phyloP scores from a whole-genome alignment of 2,329 filamentous ascomycete genomes.

The Ceratocystis eucalypticola region DNA sequence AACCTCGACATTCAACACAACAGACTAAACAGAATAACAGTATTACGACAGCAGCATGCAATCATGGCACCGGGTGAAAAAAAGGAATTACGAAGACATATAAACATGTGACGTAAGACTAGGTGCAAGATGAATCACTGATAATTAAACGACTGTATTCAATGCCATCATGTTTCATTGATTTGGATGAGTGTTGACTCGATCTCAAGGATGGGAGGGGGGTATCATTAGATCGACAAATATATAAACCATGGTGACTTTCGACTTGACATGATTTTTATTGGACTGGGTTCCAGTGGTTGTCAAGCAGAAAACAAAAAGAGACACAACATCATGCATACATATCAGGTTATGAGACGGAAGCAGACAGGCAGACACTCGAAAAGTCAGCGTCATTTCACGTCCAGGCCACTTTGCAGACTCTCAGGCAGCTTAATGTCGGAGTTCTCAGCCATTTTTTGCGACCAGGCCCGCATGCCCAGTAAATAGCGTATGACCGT shows the following conservation, averaged over 20 bases:
- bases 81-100: too few relatives aligned
- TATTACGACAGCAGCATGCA: background rate
- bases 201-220: too few relatives aligned
- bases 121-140: too few relatives aligned
- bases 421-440: constrained; percentile 24
- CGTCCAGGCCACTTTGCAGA: constrained; percentile 29
- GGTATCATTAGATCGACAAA: too few relatives aligned
- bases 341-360: background rate
- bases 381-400: constrained; percentile 12
- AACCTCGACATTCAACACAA: background rate
- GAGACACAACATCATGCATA: background rate
- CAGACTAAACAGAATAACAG: background rate
- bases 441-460: background rate
- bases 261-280: too few relatives aligned
- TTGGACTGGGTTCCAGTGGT: background rate
- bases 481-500: constrained; percentile 72
- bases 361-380: background rate
- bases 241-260: too few relatives aligned
- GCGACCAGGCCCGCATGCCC: constrained; percentile 63
- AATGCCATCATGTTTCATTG: too few relatives aligned
- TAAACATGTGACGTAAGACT: too few relatives aligned
- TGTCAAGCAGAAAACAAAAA: background rate
- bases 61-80: too few relatives aligned
- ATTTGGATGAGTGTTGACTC: too few relatives aligned
- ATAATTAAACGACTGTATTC: too few relatives aligned